Evolutionary conservation across 495 filamentous ascomycete genomes (phyloP).

Genomic region (Penicillium silybi): DNA sequence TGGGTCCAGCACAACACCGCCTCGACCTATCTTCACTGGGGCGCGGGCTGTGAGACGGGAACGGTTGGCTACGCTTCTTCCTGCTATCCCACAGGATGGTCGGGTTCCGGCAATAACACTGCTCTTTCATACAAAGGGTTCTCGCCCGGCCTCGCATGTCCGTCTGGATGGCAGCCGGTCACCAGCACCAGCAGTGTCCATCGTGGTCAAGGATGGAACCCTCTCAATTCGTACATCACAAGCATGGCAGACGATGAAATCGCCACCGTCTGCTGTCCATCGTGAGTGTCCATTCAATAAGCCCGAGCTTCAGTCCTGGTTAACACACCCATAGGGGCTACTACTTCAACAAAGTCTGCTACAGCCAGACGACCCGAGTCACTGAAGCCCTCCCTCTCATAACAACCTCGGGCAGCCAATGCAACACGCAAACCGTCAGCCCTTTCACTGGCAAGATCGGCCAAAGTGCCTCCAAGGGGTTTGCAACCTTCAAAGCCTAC

Average conservation of each 20-base stretch:
- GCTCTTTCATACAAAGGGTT: constrained; percentile 8
- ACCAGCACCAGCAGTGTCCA: background rate
- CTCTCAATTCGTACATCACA: constrained; percentile 1
- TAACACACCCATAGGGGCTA: no score
- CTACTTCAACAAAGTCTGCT: no score
- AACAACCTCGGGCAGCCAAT: no score
- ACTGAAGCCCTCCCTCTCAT: no score
- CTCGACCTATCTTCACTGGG: constrained; percentile 3
- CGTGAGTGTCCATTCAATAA: constrained; percentile 2
- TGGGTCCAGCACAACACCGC: constrained; percentile 6
- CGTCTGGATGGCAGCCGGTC: background rate
- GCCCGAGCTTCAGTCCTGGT: no score
- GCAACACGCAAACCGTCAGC: no score
- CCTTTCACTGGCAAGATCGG: no score
- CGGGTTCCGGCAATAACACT: background rate
- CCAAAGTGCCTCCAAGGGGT: no score
- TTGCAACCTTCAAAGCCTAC: constrained; percentile 4
- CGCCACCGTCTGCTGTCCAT: constrained; percentile 9
- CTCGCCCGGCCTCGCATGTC: constrained; percentile 5
- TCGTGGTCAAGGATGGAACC: background rate
- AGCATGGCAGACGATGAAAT: constrained; percentile 4
- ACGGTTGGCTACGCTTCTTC: constrained; percentile 2
- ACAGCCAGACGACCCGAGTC: no score
- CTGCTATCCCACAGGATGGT: constrained; percentile 9
- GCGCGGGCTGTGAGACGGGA: constrained; percentile 1